Base-by-base conservation (phyloP, 2,329 filamentous ascomycete species). In the Diaporthe nobilis region DNA sequence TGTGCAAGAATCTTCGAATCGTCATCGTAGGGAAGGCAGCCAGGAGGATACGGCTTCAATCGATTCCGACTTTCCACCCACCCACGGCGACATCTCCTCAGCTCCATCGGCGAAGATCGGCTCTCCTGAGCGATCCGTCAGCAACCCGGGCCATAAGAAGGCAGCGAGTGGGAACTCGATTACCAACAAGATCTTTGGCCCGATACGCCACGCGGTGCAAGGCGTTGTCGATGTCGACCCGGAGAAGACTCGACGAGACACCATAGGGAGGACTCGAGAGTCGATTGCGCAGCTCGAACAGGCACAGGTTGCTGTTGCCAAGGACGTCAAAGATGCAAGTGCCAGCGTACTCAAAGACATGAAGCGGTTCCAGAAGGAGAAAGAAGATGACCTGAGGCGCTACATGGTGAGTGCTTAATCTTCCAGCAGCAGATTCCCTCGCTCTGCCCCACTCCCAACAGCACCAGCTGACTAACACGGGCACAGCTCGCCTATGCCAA, bases 181-280 rank as follows among this genome's bases (percentile, higher is more conserved):
- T 77, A 96, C 96, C 1, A 93, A 92, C 82, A 98, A 96, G 86
- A 95, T 99, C 71, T 98, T 99, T 83, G 97, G 96, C 0, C 94
- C 96, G 15, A 93, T 99, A 77, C 97, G 95, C 73, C 96, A 99
- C 85, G 97, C 97, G 0, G 95, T 98, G 47, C 95, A 98, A 81
- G 97, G 97, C 5, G 96, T 98, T 80, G 96, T 97, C 1, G 97
- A 99, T 82, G 95, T 97, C 57, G 97, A 99, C 82, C 97, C 97
- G 0, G 97, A 99, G 85, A 90, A 96, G 78, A 98, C 96, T 58
- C 90, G 97, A 72, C 91, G 97, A 72, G 97, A 99, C 83, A 94
- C 95, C 78, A 98, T 99, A 79, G 96, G 96, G 53, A 98, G 98
- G 88, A 99, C 97, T 0, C 92, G 93, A 78, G 97, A 99, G 85